Evolutionary conservation across 2,329 filamentous ascomycete species (phyloP), one percentile per base, ranked within the genome.

Genomic region (Botryotinia narcissicola): DNA sequence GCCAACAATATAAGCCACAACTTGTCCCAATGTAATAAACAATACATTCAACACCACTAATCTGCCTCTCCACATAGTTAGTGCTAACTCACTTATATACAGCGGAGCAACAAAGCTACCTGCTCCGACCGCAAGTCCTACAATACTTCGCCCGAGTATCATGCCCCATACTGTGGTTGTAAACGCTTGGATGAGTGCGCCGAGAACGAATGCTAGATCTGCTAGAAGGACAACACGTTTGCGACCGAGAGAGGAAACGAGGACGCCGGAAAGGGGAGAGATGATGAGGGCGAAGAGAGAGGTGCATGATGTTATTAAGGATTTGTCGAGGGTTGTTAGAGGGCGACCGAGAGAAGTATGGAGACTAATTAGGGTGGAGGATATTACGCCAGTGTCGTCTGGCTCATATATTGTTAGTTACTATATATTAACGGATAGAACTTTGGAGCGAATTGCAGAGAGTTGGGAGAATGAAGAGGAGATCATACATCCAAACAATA

Each of bases 51-150:
- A 88, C 1, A 94, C 97, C 6, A 98, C 92, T 59, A 98, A 84
- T 59, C 92, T 85, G 22, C 95, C 95, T 72, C 95, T 86, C 75
- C 92, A 89, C 35, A 89, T 86, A 2, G 93, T 89, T 0, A 95
- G 95, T 5, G 93, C 90, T 20, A 97, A 85, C 82, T 98, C 95
- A 14, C 92, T 91, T 74, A 98, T 95, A 83, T 97, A 97, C 78
- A 98, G 82, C 63, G 95, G 95, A 44, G 93, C 91, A 6, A 97
- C 92, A 78, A 97, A 92, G 80, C 91, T 94, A 14, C 92, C 92
- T 3, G 90, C 90, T 25, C 93, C 93, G 0, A 95, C 91, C 0
- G 89, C 92, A 0, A 90, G 85, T 42, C 93, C 93, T 3, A 95
- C 91, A 1, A 94, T 84, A 44, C 88, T 87, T 7, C 93, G 85